Base-by-base conservation (phyloP, 768 basidiomycete species). In the Tylopilus vinaceipallidus region DNA sequence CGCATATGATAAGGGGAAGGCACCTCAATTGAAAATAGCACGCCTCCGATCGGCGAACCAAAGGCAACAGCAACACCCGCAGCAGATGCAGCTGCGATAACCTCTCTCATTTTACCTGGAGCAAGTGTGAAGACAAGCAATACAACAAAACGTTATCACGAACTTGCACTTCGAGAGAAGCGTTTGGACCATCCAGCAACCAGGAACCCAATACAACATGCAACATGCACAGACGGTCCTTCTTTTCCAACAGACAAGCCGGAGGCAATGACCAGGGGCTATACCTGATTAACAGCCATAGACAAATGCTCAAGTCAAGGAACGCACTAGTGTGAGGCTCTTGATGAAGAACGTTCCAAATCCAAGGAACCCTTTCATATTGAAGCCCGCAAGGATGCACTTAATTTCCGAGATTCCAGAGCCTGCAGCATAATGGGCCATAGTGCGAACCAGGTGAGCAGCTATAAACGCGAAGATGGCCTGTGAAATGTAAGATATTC, bases 331-430 rank as follows among this genome's bases (percentile, higher is more conserved):
- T 7, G 95, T 93, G 32, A 99, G 73, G 63, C 90, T 93, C 74
- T 99, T 99, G 69, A 98, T 91, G 52, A 86, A 76, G 56, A 98
- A 87, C 2, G 97, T 98, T 64, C 86, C 83, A 52, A 87, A 83
- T 13, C 92, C 88, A 30, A 98, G 77, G 69, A 88, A 99, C 0
- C 94, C 93, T 67, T 97, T 86, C 89, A 99, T 98, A 58, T 95
- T 78, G 71, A 99, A 99, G 4, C 97, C 97, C 9, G 91, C 91
- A 26, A 99, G 74, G 58, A 98, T 98, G 64, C 93, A 97, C 63
- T 98, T 99, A 70, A 99, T 98, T 70, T 99, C 97, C 19, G 95
- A 92, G 41, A 99, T 98, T 43, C 97, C 97, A 50, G 95, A 98
- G 6, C 97, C 95, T 17, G 97, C 97, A 13, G 97, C 95, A 68